Conservation (phyloP, 148 eudicot genomes). For the Vaccinium darrowii region DNA sequence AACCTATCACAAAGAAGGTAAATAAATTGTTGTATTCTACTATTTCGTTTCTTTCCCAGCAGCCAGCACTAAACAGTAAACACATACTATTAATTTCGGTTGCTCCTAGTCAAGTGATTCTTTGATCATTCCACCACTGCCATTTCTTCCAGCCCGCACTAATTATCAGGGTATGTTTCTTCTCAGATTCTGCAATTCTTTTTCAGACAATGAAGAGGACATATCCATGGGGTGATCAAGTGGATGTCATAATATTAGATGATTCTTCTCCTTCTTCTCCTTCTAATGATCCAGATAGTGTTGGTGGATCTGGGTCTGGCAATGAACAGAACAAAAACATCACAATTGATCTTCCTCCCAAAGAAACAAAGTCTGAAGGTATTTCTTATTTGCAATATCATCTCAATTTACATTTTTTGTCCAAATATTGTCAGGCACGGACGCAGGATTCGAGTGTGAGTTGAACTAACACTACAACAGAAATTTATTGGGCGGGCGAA, state of each 20-base stretch:
- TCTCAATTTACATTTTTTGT: not conserved
- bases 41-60: not conserved
- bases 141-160: not conserved
- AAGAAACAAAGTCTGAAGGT: constrained; percentile 32
- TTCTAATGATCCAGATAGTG: constrained; percentile 22
- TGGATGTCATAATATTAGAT: constrained; percentile 53
- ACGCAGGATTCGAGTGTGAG: no score
- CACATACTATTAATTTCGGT: not conserved
- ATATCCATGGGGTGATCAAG: constrained; percentile 27
- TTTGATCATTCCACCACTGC: not conserved
- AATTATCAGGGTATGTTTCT: not conserved
- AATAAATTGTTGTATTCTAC: no score
- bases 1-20: not conserved
- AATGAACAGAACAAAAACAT: constrained; percentile 18
- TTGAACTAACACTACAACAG: no score
- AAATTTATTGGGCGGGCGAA: no score
- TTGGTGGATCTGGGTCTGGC: constrained; percentile 11
- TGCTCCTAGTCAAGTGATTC: not conserved
- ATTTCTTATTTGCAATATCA: not conserved
- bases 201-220: constrained; percentile 30
- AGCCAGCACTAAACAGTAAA: not conserved
- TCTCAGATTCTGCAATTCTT: not conserved
- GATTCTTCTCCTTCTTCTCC: constrained; percentile 33
- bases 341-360: constrained; percentile 25
- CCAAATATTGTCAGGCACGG: not conserved